Evolutionary conservation across 768 basidiomycete genomes (phyloP).

Genomic region (Tricholoma bakamatsutake): DNA sequence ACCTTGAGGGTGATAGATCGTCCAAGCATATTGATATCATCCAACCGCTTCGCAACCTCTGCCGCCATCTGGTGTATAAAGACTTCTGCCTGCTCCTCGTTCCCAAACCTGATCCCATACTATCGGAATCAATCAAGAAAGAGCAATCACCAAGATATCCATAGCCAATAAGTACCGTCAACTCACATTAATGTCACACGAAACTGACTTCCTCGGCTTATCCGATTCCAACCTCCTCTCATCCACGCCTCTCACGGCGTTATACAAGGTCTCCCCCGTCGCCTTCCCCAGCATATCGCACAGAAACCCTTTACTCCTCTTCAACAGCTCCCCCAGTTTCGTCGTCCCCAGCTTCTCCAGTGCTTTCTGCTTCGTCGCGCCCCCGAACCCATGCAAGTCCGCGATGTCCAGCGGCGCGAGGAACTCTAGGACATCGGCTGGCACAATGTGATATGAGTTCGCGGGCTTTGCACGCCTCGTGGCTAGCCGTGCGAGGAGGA

Average conservation of each 20-base stretch:
- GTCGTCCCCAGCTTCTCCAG: conserved; percentile 71
- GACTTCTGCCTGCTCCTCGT: conserved; percentile 70
- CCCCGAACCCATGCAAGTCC: conserved; percentile 85
- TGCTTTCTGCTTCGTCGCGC: conserved; percentile 70
- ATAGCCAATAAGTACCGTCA: not conserved
- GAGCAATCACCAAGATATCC: not conserved
- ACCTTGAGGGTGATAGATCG: conserved; percentile 79
- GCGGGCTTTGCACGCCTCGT: conserved; percentile 91
- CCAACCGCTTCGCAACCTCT: conserved; percentile 71
- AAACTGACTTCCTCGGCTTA: conserved; percentile 85
- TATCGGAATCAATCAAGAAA: conserved; percentile 20
- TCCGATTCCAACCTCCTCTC: conserved; percentile 73
- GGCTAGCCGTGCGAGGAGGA: conserved; percentile 88
- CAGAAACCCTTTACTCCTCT: conserved; percentile 57
- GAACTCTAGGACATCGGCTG: conserved; percentile 44
- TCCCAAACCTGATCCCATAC: conserved; percentile 95
- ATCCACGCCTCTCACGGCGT: conserved; percentile 81
- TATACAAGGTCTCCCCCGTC: conserved; percentile 81
- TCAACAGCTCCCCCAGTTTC: conserved; percentile 60
- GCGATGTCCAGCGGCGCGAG: conserved; percentile 68
- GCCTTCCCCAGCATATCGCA: conserved; percentile 72
- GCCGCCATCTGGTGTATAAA: conserved; percentile 74
- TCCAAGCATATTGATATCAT: conserved; percentile 64
- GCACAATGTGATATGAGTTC: conserved; percentile 69
- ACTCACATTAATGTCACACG: conserved; percentile 91